Evolutionary conservation across 2,329 filamentous ascomycete genomes (phyloP).

Genomic region (Chalaropsis thielavioides): DNA sequence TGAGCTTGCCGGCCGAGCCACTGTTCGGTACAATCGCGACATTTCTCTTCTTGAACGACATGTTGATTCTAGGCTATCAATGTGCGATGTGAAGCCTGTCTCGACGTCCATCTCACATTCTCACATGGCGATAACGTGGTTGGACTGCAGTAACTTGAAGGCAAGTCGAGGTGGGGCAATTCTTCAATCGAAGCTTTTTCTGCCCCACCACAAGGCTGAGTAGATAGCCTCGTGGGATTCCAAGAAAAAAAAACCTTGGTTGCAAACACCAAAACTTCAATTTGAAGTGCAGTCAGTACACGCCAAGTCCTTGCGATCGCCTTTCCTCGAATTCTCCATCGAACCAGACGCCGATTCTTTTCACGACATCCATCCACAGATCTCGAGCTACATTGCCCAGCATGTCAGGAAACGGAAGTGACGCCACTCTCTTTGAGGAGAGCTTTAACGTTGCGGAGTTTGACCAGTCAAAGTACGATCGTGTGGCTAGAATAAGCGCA

Average conservation of each 20-base stretch:
- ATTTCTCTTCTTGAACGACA: constrained; percentile 46
- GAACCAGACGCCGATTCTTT: background rate
- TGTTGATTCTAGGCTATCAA: constrained; percentile 22
- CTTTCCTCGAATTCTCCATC: background rate
- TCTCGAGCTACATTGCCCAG: constrained; percentile 13
- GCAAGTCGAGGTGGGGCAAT: constrained; percentile 8
- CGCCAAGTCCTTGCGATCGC: background rate
- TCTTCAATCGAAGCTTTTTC: background rate
- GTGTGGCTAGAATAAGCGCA: constrained; percentile 72
- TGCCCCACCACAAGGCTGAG: constrained; percentile 16
- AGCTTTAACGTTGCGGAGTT: constrained; percentile 68
- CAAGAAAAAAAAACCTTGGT: background rate
- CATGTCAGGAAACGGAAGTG: constrained; percentile 49
- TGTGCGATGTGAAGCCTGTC: background rate
- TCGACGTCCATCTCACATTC: background rate
- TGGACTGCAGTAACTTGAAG: background rate
- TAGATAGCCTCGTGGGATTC: background rate
- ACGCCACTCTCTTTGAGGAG: constrained; percentile 88
- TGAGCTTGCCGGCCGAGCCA: constrained; percentile 20
- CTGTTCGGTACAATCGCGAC: constrained; percentile 32
- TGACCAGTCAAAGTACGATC: constrained; percentile 85
- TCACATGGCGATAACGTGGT: too few relatives aligned
- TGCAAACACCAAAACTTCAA: background rate
- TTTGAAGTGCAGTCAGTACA: background rate
- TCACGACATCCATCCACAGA: background rate